These are phyloP conservation scores for Penicillium subrubescens DNA, from an alignment of 495 filamentous ascomycete genomes.

Conservation along the genomic window DNA sequence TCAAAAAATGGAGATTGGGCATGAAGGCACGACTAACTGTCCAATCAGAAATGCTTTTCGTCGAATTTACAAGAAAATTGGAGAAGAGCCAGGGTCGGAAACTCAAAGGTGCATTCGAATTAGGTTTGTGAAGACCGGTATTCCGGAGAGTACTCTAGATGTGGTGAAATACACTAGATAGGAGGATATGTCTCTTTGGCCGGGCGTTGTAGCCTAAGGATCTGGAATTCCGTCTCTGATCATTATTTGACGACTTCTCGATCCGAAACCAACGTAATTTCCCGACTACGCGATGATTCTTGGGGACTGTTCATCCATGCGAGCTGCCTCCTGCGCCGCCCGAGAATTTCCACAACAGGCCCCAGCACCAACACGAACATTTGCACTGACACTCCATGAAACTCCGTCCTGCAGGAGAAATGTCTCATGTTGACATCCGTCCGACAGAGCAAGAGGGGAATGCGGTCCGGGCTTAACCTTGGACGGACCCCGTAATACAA, in stretches of 20 bases:
- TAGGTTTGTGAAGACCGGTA: not conserved
- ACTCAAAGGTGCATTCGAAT: not conserved
- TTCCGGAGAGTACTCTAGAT: not conserved
- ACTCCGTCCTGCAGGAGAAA: not conserved
- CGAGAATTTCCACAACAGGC: not conserved
- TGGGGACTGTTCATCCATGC: not conserved
- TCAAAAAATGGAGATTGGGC: conserved; percentile 18
- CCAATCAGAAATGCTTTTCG: not conserved
- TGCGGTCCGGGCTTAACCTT: not conserved
- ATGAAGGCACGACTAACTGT: not conserved
- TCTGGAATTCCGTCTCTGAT: not conserved
- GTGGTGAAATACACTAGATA: not conserved
- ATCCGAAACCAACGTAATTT: no score
- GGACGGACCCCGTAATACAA: not conserved
- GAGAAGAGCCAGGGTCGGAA: not conserved
- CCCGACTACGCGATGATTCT: no score
- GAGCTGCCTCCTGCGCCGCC: not conserved
- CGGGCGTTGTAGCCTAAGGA: not conserved
- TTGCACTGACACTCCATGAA: not conserved
- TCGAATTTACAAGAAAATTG: not conserved
- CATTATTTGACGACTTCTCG: no score
- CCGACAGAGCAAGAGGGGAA: not conserved
- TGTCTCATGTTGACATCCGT: not conserved
- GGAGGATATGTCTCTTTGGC: not conserved
- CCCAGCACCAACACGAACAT: not conserved